Evolutionary conservation across 2,329 filamentous ascomycete species (phyloP).

Genomic region (Pleurostoma richardsiae): DNA sequence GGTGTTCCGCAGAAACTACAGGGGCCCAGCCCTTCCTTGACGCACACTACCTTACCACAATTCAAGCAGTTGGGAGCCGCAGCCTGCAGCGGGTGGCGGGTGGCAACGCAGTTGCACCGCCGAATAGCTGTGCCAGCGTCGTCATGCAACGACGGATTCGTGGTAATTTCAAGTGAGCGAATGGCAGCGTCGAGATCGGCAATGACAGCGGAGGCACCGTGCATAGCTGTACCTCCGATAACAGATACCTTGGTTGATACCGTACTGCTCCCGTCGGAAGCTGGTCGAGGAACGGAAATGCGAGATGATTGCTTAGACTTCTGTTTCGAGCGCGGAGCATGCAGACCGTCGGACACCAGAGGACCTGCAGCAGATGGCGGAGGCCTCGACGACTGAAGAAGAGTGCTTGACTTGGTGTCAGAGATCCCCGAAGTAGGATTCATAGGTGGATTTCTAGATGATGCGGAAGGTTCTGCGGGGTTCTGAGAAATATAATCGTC

Average conservation of each 20-base stretch:
- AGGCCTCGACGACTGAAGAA: conserved; percentile 40
- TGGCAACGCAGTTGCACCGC: conserved; percentile 83
- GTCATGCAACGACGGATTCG: conserved; percentile 64
- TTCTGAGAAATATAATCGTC: conserved; percentile 65
- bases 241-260: conserved; percentile 64
- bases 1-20: conserved; percentile 85
- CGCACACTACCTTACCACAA: conserved; percentile 93
- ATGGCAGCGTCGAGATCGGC: conserved; percentile 76
- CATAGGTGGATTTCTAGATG: conserved; percentile 13
- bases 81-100: conserved; percentile 80
- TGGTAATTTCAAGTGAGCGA: conserved; percentile 82
- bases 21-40: conserved; percentile 88
- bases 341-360: conserved; percentile 68
- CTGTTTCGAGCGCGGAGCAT: conserved; percentile 49
- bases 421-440: conserved; percentile 34
- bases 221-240: conserved; percentile 75
- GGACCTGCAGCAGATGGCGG: conserved; percentile 70
- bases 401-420: conserved; percentile 46
- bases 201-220: conserved; percentile 70
- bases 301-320: conserved; percentile 47
- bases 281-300: conserved; percentile 46
- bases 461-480: conserved; percentile 16
- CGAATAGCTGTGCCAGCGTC: conserved; percentile 47
- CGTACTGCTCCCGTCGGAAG: conserved; percentile 37
- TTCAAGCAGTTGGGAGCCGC: conserved; percentile 88